Evolutionary conservation across 1,284 basidiomycete species (phyloP).

Genomic region (Sporisorium graminicola): DNA sequence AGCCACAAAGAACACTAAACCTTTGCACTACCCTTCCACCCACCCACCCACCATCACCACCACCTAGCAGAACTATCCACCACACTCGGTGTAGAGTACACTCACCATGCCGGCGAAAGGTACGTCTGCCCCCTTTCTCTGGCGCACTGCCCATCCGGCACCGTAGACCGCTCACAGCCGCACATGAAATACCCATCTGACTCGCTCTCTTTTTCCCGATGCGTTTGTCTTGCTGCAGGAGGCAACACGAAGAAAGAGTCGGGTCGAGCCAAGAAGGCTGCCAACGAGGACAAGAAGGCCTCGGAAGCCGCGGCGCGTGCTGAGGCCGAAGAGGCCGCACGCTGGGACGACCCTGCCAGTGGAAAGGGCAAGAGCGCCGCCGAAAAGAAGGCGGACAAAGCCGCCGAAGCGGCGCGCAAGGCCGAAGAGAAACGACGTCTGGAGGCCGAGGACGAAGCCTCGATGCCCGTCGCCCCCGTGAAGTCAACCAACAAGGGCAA

Average conservation of each 20-base stretch:
- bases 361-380: constrained; percentile 77
- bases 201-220: background rate
- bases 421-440: constrained; percentile 73
- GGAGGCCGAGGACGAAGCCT: constrained; percentile 84
- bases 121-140: constrained; percentile 6
- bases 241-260: constrained; percentile 57
- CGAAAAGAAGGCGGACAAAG: constrained; percentile 79
- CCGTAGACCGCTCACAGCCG: background rate
- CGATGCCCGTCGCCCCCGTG: constrained; percentile 77
- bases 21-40: background rate
- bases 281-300: constrained; percentile 84
- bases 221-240: background rate
- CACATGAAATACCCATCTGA: no score
- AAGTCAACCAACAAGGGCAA: constrained; percentile 73
- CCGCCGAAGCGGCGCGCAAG: constrained; percentile 71
- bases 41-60: background rate
- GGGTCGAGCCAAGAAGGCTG: constrained; percentile 83
- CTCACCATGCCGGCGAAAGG: constrained; percentile 36
- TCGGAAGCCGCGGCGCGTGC: constrained; percentile 77
- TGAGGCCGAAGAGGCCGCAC: constrained; percentile 77
- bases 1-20: background rate
- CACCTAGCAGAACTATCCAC: background rate
- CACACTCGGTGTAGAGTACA: background rate
- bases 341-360: constrained; percentile 78
- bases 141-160: background rate